phyloP scores from a whole-genome alignment of 2,329 filamentous ascomycete genomes.

The Scedosporium boydii region DNA sequence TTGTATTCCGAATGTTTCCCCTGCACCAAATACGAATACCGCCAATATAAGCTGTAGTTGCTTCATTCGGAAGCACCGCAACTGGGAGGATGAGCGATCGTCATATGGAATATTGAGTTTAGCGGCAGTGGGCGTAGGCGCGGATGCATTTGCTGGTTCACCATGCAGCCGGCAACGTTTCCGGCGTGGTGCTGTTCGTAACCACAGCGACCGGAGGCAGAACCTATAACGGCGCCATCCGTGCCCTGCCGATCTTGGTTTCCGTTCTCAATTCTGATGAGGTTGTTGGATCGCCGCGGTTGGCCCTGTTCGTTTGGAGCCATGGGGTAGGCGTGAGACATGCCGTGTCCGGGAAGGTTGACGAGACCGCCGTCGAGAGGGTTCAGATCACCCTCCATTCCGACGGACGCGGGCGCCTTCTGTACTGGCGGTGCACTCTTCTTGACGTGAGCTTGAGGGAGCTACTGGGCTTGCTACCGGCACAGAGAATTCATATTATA shows the following conservation, averaged over 20 bases:
- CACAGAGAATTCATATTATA: too few species aligned
- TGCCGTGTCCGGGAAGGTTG: conserved; percentile 47
- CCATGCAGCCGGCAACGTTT: conserved; percentile 52
- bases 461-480: too few species aligned
- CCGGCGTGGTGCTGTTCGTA: conserved; percentile 47
- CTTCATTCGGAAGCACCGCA: too few species aligned
- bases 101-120: too few species aligned
- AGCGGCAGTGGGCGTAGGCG: too few species aligned
- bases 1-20: too few species aligned
- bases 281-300: conserved; percentile 50
- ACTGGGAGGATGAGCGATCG: too few species aligned
- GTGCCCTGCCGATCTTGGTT: conserved; percentile 50
- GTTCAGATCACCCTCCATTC: conserved; percentile 44
- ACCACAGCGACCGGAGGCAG: conserved; percentile 28
- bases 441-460: conserved; percentile 82
- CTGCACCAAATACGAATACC: too few species aligned
- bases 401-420: conserved; percentile 40
- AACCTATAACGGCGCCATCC: conserved; percentile 38
- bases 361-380: conserved; percentile 53
- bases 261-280: conserved; percentile 46
- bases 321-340: conserved; percentile 42
- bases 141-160: conserved; percentile 54
- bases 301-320: conserved; percentile 52
- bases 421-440: conserved; percentile 53
- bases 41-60: too few species aligned